These are phyloP conservation scores for Xylaria curta DNA, from an alignment of 495 filamentous ascomycete species.

Conservation along the genomic window DNA sequence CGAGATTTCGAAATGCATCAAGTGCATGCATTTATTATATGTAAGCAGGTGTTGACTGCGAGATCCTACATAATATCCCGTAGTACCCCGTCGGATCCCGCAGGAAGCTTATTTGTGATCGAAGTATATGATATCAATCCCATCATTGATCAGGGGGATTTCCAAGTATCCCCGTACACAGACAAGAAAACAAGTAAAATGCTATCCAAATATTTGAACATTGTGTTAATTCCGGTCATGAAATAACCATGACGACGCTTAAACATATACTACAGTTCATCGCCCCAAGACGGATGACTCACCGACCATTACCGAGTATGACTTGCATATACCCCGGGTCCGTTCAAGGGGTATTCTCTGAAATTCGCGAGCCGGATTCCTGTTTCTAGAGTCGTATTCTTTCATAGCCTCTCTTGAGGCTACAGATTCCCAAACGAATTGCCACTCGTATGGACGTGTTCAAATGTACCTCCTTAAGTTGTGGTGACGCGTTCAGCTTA, in stretches of 20 bases:
- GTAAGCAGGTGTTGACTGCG: background rate
- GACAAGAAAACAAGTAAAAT: background rate
- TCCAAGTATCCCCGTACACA: background rate
- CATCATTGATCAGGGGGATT: background rate
- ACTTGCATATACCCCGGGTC: background rate
- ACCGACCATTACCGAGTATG: background rate
- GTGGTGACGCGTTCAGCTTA: background rate
- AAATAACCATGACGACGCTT: constrained; percentile 1
- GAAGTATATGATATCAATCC: background rate
- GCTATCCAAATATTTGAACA: background rate
- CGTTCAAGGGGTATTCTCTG: background rate
- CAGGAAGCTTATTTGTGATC: background rate
- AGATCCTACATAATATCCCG: background rate
- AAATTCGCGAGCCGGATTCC: background rate
- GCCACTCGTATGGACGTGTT: background rate
- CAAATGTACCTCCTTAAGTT: background rate
- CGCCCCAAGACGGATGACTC: background rate
- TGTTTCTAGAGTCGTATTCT: background rate
- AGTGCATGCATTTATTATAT: background rate
- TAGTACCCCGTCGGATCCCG: background rate
- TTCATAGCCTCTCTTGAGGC: background rate
- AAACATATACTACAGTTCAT: constrained; percentile 9
- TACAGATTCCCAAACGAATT: background rate
- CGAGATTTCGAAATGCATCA: background rate
- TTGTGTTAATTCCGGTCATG: background rate